A percentile compares a stretch with the other conserved stretches of the same genome.
These are phyloP conservation scores for Canavalia gladiata DNA, from an alignment of 306 rosid genomes.

Conservation along the genomic window DNA sequence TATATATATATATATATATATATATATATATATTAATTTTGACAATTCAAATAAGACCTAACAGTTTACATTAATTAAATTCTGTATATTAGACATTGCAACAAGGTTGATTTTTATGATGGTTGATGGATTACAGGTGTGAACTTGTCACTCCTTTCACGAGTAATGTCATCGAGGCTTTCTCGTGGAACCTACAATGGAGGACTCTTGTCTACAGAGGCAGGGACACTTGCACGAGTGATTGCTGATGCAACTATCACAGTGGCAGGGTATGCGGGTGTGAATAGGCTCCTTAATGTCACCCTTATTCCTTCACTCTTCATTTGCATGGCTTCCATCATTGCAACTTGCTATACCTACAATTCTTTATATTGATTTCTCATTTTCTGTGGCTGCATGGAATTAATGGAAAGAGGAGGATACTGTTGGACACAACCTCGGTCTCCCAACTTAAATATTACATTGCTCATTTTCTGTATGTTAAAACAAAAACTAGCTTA, in stretches of 20 bases:
- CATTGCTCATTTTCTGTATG: constrained; percentile 5
- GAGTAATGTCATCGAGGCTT: constrained; percentile 92
- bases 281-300: constrained; percentile 74
- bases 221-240: constrained; percentile 87
- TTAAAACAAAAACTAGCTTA: not conserved
- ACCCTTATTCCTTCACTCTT: constrained; percentile 80
- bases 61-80: too few species aligned
- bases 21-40: too few species aligned
- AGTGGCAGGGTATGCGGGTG: constrained; percentile 75
- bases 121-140: constrained; percentile 61
- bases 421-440: too few species aligned
- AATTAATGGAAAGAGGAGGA: too few species aligned
- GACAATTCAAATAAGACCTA: too few species aligned
- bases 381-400: not conserved
- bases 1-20: too few species aligned
- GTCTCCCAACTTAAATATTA: too few species aligned
- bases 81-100: too few species aligned
- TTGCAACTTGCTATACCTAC: constrained; percentile 82
- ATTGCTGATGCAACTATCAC: constrained; percentile 84
- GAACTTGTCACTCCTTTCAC: constrained; percentile 84
- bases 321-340: constrained; percentile 78
- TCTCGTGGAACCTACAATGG: constrained; percentile 90
- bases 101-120: not conserved
- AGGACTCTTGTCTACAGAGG: constrained; percentile 87
- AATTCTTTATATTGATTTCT: constrained; percentile 72